Evolutionary conservation across 1,284 basidiomycete genomes (phyloP), one percentile per base, ranked within the genome.

Genomic region (Spongispora temasekensis): DNA sequence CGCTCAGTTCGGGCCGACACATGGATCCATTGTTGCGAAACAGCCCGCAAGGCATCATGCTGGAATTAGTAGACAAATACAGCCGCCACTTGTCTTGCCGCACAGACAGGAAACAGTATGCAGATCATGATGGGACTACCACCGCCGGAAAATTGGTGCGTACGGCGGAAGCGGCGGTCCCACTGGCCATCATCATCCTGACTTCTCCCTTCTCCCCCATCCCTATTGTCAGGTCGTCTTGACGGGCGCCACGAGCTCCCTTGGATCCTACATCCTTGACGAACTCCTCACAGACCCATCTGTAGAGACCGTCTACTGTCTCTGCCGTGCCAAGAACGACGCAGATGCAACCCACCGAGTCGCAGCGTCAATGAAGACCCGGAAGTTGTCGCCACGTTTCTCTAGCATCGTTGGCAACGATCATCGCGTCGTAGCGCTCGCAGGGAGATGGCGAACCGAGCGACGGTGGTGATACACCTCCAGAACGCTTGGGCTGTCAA

Each of bases 161-260:
- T n/a, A n/a, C n/a, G n/a, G n/a, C n/a, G n/a, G n/a, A n/a, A n/a
- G n/a, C n/a, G n/a, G n/a, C n/a, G n/a, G n/a, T n/a, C n/a, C n/a
- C n/a, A n/a, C n/a, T n/a, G n/a, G n/a, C n/a, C n/a, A n/a, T n/a
- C n/a, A n/a, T n/a, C n/a, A n/a, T n/a, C n/a, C n/a, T n/a, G n/a
- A n/a, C n/a, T n/a, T n/a, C n/a, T n/a, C n/a, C n/a, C n/a, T n/a
- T n/a, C n/a, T n/a, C n/a, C n/a, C n/a, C n/a, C n/a, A n/a, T n/a
- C n/a, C n/a, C n/a, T n/a, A n/a, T n/a, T n/a, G n/a, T n/a, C n/a
- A 77, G 69, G 62, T 70, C 30, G 75, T 84, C 4, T 74, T 89
- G 30, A 88, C 87, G 0, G 87, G 87, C 5, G 83, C 81, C 0
- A 87, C 87, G 1, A 87, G 87, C 0, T 83, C 82, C 0, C 78